Evolutionary conservation across 139 green algal species (phyloP), one percentile per base, ranked within the genome.

Genomic region (Coelastrella sp.): DNA sequence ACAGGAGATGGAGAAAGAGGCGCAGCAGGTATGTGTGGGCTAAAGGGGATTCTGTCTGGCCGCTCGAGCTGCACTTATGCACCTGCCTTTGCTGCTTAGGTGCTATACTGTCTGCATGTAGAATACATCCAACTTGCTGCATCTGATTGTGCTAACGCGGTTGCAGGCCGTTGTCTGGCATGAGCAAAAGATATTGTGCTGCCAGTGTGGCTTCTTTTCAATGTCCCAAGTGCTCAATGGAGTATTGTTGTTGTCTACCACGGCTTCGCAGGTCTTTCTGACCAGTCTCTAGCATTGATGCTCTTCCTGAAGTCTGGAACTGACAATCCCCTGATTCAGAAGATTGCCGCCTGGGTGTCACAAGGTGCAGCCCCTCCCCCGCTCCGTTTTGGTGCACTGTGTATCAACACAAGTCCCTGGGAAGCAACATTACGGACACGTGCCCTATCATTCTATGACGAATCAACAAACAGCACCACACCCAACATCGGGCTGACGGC

Each of bases 371-470:
- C 60, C 60, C 73, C 23, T 10, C 80, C 75, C 19, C 80, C 80
- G 71, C 14, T 80, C 8, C 23, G 13, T 54, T 88, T 88, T 68
- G 57, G 54, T 7, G 19, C 66, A 20, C 14, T 91, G 3, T 13
- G 16, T 7, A 57, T 91, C 16, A 83, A 56, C 68, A 73, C 65
- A 23, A 89, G 54, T 47, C 66, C 89, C 8, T 88, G 61, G 74
- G 66, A 76, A 8, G 19, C 75, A 17, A 85, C 79, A 4, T 73
- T 93, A 7, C 20, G 68, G 2, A 17, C 14, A 5, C 23, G 5
- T 23, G 78, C 90, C 22, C 78, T 93, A 4, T 64, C 79, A 3
- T 14, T 61, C 3, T 93, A 93, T 20, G 90, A 93, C 7, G 56
- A 10, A 32, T 20, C 14, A 20, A 80, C 85, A 0, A 58, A 58